Evolutionary conservation across 1,284 basidiomycete genomes (phyloP), one percentile per base, ranked within the genome.

Genomic region (Puccinia polysora): DNA sequence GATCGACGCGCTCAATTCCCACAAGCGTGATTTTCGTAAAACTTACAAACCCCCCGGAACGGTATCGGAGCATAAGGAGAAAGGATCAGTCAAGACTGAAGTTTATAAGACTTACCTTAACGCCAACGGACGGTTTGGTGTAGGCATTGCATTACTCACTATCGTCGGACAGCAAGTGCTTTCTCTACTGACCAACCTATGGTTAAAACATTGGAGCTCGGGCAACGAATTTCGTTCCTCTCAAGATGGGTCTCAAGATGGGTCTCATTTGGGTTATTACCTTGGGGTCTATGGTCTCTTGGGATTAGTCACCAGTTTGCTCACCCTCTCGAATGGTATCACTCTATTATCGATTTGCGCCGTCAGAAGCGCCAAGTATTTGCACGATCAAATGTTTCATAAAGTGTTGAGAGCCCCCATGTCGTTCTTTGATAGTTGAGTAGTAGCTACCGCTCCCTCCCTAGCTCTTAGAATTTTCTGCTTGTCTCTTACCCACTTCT

Each of bases 371-470:
- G 87, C 90, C 56, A 85, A 83, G 78, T 81, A 83, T 69, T 82
- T 94, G 75, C 69, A 71, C 47, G 69, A 71, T 25, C 20, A 49
- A 23, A 71, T 71, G 69, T 80, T 82, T 75, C 40, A 85, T 34
- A 85, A 90, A 0, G 84, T 96, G 30, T 86, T 96, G 83, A 85
- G 85, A 49, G 88, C 90, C 1, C 91, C 92, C 0, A 81, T 95
- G 77, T 86, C 85, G 75, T 96, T 91, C 82, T 96, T 95, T 77
- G 91, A 93, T 80, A 81, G 85, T 69, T 92, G 89, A 0, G 89
- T 90, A 1, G 87, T 85, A 25, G 6, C 65, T 49, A 8, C 70
- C 0, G n/a, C 62, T n/a, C 30, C 6, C 43, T 50, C 18, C 38
- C 38, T 5, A 49, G 34, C 32, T 32, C 5, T 20, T 14, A 23